Evolutionary conservation across 2,329 filamentous ascomycete species (phyloP).

Genomic region (Metarhizium album): DNA sequence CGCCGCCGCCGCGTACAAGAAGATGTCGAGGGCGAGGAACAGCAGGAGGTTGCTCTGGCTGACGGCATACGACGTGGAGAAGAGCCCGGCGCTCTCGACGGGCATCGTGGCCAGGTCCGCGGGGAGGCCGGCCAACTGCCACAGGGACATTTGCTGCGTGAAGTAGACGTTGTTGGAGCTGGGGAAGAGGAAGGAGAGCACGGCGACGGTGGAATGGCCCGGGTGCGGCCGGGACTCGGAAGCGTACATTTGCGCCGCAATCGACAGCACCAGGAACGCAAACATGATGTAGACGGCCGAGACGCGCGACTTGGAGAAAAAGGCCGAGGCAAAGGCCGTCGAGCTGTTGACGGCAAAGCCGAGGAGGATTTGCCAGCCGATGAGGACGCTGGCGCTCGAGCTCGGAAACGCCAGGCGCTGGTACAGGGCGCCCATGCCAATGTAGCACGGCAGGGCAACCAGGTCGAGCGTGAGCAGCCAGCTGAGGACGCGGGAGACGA

Average conservation of each 20-base stretch:
- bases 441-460: conserved; percentile 25
- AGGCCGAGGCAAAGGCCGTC: conserved; percentile 43
- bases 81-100: conserved; percentile 3
- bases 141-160: conserved; percentile 13
- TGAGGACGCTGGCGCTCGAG: conserved; percentile 19
- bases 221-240: conserved; percentile 7
- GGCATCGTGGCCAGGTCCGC: conserved; percentile 8
- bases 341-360: conserved; percentile 49
- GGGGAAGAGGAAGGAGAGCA: conserved; percentile 13
- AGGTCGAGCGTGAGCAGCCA: conserved; percentile 17
- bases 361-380: conserved; percentile 36
- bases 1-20: conserved; percentile 22
- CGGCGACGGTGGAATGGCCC: neutral
- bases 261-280: conserved; percentile 18
- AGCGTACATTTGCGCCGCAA: conserved; percentile 10
- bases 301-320: conserved; percentile 22
- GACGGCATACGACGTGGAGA: conserved; percentile 13
- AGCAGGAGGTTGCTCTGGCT: conserved; percentile 19
- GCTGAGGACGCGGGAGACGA: conserved; percentile 14
- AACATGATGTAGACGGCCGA: conserved; percentile 21
- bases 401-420: conserved; percentile 17
- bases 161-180: conserved; percentile 16
- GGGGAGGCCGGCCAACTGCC: conserved; percentile 8
- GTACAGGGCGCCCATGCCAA: conserved; percentile 27
- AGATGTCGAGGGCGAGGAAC: conserved; percentile 21